These are phyloP conservation scores for Citrullus amarus DNA, from an alignment of 306 rosid species.

Conservation along the genomic window DNA sequence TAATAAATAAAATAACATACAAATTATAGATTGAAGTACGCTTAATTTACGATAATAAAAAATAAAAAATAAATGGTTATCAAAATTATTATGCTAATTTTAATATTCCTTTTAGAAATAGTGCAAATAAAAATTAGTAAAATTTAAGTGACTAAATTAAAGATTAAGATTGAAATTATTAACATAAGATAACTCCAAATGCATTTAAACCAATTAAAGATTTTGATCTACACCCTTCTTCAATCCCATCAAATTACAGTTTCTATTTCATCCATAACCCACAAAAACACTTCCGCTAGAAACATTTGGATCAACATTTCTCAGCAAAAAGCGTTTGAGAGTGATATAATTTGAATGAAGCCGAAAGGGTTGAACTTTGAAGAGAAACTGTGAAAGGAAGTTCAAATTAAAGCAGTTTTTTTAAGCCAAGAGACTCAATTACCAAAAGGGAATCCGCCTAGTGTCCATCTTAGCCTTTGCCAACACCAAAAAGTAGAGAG, in stretches of 20 bases:
- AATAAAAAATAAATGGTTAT: too few relatives aligned
- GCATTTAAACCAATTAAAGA: neutral
- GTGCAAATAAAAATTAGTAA: too few relatives aligned
- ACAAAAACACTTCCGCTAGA: neutral
- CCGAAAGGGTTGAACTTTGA: neutral
- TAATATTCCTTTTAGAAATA: too few relatives aligned
- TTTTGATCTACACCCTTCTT: neutral
- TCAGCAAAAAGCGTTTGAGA: neutral
- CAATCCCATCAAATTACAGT: neutral
- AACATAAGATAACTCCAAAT: neutral
- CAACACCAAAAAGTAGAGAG: neutral
- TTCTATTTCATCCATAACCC: neutral
- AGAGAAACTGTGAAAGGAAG: neutral
- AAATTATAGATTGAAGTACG: too few relatives aligned
- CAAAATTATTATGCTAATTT: too few relatives aligned
- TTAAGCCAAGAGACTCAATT: neutral
- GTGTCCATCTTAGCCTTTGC: neutral
- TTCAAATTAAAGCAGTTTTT: constrained; percentile 9
- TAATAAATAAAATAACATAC: too few relatives aligned
- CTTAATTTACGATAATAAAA: too few relatives aligned
- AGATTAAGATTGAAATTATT: too few relatives aligned
- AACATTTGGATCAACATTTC: neutral
- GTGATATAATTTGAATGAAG: neutral
- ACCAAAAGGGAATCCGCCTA: neutral
- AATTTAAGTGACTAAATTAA: too few relatives aligned